Conservation (phyloP, 352 stramenopile genomes). For the Globisporangium perplexum region DNA sequence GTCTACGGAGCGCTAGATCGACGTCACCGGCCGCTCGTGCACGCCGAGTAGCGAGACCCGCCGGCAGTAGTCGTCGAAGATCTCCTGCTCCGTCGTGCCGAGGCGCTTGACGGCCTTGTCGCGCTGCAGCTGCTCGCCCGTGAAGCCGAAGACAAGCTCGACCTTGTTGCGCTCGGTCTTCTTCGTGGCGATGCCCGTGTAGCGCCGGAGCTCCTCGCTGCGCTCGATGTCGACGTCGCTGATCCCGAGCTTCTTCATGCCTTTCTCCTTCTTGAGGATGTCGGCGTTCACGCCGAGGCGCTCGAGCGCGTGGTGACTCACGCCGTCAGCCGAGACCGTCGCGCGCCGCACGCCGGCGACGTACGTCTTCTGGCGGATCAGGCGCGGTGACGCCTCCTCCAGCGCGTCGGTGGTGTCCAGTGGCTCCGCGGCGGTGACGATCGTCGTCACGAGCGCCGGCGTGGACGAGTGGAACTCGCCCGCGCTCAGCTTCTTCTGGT, state of each 20-base stretch:
- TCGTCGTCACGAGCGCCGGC: constrained; percentile 1
- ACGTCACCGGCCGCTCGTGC: constrained; percentile 12
- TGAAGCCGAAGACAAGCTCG: constrained; percentile 65
- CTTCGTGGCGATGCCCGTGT: constrained; percentile 36
- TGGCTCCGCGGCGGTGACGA: background rate
- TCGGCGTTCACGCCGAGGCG: constrained; percentile 54
- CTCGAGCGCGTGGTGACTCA: constrained; percentile 46
- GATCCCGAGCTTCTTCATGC: constrained; percentile 74
- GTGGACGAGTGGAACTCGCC: constrained; percentile 11
- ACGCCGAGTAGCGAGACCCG: constrained; percentile 41
- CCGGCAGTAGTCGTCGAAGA: constrained; percentile 54
- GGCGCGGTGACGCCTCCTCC: constrained; percentile 3
- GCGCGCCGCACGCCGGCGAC: constrained; percentile 15
- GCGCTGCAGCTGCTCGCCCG: constrained; percentile 48
- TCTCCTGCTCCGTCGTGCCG: constrained; percentile 54
- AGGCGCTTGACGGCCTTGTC: constrained; percentile 52
- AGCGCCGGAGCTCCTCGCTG: constrained; percentile 47
- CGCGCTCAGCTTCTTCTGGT: constrained; percentile 6
- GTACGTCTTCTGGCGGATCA: constrained; percentile 2
- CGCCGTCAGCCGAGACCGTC: constrained; percentile 19
- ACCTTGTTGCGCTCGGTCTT: constrained; percentile 26
- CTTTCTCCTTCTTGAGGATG: constrained; percentile 65
- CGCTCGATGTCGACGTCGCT: constrained; percentile 52
- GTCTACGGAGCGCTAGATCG: constrained; percentile 10
- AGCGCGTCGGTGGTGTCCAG: background rate